phyloP scores from a whole-genome alignment of 2,329 filamentous ascomycete species.

The Biscogniauxia mediterranea region DNA sequence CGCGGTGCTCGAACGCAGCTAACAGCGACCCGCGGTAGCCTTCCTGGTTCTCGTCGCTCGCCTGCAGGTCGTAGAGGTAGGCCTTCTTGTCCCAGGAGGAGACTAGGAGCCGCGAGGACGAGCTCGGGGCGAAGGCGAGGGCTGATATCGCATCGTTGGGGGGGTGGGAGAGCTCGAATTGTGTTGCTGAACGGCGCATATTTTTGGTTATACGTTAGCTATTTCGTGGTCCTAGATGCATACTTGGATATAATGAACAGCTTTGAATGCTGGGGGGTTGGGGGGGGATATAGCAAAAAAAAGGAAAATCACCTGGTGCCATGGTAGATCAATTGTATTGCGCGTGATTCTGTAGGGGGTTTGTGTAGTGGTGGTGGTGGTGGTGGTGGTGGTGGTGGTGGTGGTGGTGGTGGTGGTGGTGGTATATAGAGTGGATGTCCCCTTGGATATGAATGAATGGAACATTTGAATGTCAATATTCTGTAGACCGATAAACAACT shows the following conservation, averaged over 20 bases:
- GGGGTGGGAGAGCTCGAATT: slow-evolving; percentile 80
- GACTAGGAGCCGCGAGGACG: slow-evolving; percentile 76
- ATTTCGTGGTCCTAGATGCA: not conserved
- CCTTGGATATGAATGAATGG: not conserved
- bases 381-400: no score
- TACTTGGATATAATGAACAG: not conserved
- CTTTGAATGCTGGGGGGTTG: no score
- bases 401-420: no score
- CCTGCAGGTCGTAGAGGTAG: slow-evolving; percentile 78
- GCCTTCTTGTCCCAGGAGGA: slow-evolving; percentile 93
- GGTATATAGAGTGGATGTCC: not conserved
- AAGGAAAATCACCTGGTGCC: slow-evolving; percentile 24
- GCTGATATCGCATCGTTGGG: slow-evolving; percentile 86
- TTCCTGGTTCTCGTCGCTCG: slow-evolving; percentile 35
- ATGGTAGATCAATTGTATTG: slow-evolving; percentile 11
- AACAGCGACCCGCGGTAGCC: slow-evolving; percentile 59
- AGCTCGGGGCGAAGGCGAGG: slow-evolving; percentile 77
- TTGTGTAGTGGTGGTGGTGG: not conserved
- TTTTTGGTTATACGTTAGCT: slow-evolving; percentile 18
- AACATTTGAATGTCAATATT: no score
- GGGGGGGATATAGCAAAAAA: not conserved
- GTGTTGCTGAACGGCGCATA: slow-evolving; percentile 50
- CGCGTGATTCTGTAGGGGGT: not conserved
- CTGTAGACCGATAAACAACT: not conserved
- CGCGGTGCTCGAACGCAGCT: slow-evolving; percentile 74